Percentiles rank a stretch among this genome's conserved stretches.
Evolutionary conservation across 495 filamentous ascomycete species (phyloP).

Genomic region (Penicillium salamii): DNA sequence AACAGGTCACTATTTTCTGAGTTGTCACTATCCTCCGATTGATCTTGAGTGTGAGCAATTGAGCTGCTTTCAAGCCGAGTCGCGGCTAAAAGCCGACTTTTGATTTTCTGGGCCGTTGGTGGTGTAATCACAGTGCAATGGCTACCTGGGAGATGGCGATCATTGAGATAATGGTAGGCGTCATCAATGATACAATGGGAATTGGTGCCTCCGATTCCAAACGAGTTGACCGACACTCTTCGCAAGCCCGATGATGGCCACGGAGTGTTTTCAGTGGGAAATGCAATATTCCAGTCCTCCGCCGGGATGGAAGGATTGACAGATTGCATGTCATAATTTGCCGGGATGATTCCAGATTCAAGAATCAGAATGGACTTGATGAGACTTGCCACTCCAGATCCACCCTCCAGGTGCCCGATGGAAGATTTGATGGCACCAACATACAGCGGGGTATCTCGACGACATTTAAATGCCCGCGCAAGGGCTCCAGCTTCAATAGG

Average conservation of each 20-base stretch:
- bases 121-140: conserved; percentile 10
- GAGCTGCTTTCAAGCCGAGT: no score
- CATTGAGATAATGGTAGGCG: conserved; percentile 18
- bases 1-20: background rate
- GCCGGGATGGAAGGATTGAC: conserved; percentile 31
- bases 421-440: conserved; percentile 43
- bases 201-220: conserved; percentile 65
- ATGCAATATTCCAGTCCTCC: conserved; percentile 14
- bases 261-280: conserved; percentile 11
- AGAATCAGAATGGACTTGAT: conserved; percentile 39
- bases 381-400: conserved; percentile 42
- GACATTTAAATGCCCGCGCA: conserved; percentile 24
- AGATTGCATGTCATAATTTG: conserved; percentile 30
- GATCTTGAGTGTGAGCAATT: background rate
- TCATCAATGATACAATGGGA: conserved; percentile 58
- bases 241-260: conserved; percentile 32
- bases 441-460: conserved; percentile 14
- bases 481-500: conserved; percentile 53
- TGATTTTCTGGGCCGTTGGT: background rate
- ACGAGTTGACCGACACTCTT: conserved; percentile 53
- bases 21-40: background rate
- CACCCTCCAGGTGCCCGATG: conserved; percentile 45
- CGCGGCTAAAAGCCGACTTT: background rate
- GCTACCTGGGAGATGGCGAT: conserved; percentile 5
- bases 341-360: conserved; percentile 39